These are phyloP conservation scores for Tricholoma saponaceum DNA, from an alignment of 768 basidiomycete species.

Conservation along the genomic window DNA sequence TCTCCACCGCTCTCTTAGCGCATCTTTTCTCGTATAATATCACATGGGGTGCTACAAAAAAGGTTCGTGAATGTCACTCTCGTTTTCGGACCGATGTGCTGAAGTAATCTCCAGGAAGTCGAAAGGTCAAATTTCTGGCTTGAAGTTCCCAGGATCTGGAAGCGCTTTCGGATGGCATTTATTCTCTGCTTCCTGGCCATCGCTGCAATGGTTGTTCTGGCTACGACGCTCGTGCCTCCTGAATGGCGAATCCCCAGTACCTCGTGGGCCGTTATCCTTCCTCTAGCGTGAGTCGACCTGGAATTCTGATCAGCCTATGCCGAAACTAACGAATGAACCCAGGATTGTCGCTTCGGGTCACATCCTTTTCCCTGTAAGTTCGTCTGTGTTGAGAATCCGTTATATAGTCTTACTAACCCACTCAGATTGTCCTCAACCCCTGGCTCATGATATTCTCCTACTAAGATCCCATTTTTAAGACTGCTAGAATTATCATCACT, in stretches of 20 bases:
- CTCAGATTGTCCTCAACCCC: constrained; percentile 77
- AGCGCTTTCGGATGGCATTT: constrained; percentile 71
- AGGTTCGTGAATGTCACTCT: constrained; percentile 27
- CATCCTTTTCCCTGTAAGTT: constrained; percentile 68
- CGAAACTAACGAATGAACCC: constrained; percentile 6
- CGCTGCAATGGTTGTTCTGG: constrained; percentile 54
- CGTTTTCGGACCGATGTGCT: neutral
- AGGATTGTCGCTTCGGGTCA: constrained; percentile 65
- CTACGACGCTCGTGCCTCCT: constrained; percentile 47
- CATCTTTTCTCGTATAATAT: constrained; percentile 77
- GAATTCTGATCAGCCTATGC: constrained; percentile 1
- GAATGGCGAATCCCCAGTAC: constrained; percentile 60
- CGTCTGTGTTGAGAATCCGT: neutral
- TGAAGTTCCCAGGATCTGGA: constrained; percentile 80
- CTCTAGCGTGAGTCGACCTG: constrained; percentile 52
- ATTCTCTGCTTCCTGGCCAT: constrained; percentile 48
- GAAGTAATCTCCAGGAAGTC: constrained; percentile 58
- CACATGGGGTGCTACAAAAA: constrained; percentile 74
- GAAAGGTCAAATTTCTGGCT: constrained; percentile 88
- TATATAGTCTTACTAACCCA: neutral
- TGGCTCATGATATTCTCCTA: constrained; percentile 85
- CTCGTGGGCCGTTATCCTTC: constrained; percentile 75
- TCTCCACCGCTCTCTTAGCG: constrained; percentile 59
- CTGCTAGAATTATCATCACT: neutral
- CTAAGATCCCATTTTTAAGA: constrained; percentile 17